A percentile compares a stretch with the other conserved stretches of the same genome.
These are phyloP conservation scores for Chytridium lagenaria DNA, from an alignment of 371 early-diverging fungal species.

Conservation along the genomic window DNA sequence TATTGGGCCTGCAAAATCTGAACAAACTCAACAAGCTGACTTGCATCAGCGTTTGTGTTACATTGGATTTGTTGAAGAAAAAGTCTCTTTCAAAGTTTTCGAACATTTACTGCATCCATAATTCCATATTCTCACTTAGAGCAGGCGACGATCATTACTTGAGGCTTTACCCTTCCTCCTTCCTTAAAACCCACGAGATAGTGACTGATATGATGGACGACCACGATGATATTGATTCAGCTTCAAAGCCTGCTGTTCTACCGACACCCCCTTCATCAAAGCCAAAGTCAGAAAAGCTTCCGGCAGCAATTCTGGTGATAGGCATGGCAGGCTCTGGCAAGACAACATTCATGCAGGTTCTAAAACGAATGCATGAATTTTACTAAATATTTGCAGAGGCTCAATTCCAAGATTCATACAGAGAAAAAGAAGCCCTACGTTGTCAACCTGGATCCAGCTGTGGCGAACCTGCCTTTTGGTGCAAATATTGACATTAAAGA, in stretches of 20 bases:
- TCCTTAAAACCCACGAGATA: too few species aligned
- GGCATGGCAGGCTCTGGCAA: slow-evolving; percentile 99
- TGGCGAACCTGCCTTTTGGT: slow-evolving; percentile 87
- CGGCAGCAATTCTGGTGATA: slow-evolving; percentile 81
- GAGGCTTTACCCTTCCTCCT: too few species aligned
- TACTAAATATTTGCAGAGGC: slow-evolving; percentile 61
- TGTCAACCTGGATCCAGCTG: slow-evolving; percentile 99
- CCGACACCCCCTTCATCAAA: background rate
- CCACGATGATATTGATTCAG: background rate
- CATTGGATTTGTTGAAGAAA: background rate
- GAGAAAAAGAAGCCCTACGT: slow-evolving; percentile 81
- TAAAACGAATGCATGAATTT: background rate
- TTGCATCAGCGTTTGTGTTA: too few species aligned
- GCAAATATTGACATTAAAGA: slow-evolving; percentile 99
- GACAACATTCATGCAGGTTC: slow-evolving; percentile 96
- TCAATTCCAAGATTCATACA: slow-evolving; percentile 87
- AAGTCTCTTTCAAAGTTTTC: too few species aligned
- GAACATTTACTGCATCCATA: too few species aligned
- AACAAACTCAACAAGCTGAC: too few species aligned
- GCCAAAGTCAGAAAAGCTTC: slow-evolving; percentile 37
- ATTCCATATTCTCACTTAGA: too few species aligned
- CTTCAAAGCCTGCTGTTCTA: background rate
- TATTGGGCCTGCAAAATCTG: too few species aligned
- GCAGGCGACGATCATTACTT: too few species aligned
- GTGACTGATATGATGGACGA: too few species aligned